phyloP scores from a whole-genome alignment of 352 stramenopile species.

The Pythium brassicae region DNA sequence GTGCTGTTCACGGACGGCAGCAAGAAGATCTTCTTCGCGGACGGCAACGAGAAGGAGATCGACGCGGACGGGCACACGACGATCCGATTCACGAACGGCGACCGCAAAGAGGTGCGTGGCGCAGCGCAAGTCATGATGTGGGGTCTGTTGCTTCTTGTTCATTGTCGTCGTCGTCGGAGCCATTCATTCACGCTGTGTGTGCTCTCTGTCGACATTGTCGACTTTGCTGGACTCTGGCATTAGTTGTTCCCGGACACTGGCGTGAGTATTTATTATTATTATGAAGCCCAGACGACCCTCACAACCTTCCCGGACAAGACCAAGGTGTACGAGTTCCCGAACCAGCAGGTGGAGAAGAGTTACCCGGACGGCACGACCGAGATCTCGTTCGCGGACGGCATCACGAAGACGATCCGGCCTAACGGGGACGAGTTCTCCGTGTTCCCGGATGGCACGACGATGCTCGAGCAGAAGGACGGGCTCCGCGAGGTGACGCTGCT shows the following conservation, averaged over 20 bases:
- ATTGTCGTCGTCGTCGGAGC: too few species aligned
- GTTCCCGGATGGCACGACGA: slow-evolving; percentile 80
- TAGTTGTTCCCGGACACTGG: slow-evolving; percentile 70
- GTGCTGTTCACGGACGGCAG: slow-evolving; percentile 57
- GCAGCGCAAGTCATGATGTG: background rate
- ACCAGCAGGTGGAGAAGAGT: slow-evolving; percentile 93
- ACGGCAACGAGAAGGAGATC: slow-evolving; percentile 94
- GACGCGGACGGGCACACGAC: slow-evolving; percentile 81
- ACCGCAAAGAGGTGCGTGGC: slow-evolving; percentile 86
- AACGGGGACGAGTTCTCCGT: slow-evolving; percentile 78
- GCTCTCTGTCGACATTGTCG: background rate
- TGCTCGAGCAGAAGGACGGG: slow-evolving; percentile 69
- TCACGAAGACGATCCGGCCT: slow-evolving; percentile 80
- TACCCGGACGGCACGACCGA: slow-evolving; percentile 91
- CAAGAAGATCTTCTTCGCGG: slow-evolving; percentile 80
- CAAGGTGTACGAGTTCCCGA: slow-evolving; percentile 96
- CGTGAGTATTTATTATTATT: slow-evolving; percentile 94
- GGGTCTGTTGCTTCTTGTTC: too few species aligned
- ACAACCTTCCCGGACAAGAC: slow-evolving; percentile 92
- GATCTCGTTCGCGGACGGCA: slow-evolving; percentile 93
- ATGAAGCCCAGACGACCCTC: slow-evolving; percentile 90
- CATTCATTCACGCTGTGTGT: background rate
- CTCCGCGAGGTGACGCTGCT: slow-evolving; percentile 76
- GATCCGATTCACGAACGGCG: slow-evolving; percentile 94
- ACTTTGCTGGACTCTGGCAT: slow-evolving; percentile 1